Evolutionary conservation across 176 grass and related monocot species (phyloP).

Genomic region (Carex cristatella): DNA sequence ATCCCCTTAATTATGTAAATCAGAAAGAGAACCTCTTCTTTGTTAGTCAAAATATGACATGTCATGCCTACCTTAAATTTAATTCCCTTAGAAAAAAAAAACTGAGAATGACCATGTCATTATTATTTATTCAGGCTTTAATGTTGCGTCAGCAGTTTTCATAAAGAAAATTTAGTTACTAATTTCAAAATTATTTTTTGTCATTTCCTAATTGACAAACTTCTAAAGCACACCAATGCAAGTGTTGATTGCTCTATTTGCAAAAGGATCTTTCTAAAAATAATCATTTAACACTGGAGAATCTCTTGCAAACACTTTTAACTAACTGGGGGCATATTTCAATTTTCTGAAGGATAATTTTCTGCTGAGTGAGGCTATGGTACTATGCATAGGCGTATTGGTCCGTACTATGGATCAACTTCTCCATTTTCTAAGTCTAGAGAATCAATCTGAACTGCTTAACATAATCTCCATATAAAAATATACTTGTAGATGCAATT

Average conservation of each 20-base stretch:
- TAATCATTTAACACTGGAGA: background rate
- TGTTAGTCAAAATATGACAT: background rate
- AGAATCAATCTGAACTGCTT: too few relatives aligned
- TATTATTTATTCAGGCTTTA: background rate
- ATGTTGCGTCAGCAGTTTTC: background rate
- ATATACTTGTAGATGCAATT: too few relatives aligned
- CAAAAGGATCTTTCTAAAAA: background rate
- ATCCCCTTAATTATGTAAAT: background rate
- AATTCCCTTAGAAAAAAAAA: background rate
- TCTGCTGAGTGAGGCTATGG: background rate
- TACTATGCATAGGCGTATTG: too few relatives aligned
- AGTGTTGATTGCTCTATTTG: background rate
- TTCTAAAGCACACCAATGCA: background rate
- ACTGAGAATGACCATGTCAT: background rate
- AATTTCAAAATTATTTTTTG: background rate
- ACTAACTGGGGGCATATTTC: background rate
- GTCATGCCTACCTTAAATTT: background rate
- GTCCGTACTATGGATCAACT: too few relatives aligned
- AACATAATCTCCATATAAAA: too few relatives aligned
- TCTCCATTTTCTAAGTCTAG: too few relatives aligned
- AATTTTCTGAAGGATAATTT: background rate
- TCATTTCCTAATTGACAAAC: background rate
- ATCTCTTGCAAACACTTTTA: background rate
- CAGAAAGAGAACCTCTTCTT: background rate
- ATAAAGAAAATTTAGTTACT: background rate